A percentile compares a stretch with the other conserved stretches of the same genome.
phyloP scores from a whole-genome alignment of 371 early-diverging fungal species.

The Lichtheimia corymbifera region DNA sequence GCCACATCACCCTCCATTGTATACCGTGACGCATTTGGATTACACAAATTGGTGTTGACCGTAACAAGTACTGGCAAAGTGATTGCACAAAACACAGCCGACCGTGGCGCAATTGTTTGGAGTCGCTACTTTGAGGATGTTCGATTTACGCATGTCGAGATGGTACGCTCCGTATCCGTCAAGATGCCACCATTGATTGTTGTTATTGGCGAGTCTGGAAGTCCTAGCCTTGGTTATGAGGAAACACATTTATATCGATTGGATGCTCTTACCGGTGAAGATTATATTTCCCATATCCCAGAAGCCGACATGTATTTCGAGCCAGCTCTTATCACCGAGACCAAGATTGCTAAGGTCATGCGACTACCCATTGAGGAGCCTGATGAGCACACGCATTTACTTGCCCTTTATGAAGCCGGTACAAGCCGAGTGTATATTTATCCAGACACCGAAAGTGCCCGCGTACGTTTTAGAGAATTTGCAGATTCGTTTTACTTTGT shows the following conservation, averaged over 20 bases:
- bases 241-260: conserved; percentile 59
- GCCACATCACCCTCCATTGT: conserved; percentile 21
- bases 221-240: conserved; percentile 38
- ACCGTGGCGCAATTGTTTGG: conserved; percentile 79
- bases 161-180: conserved; percentile 66
- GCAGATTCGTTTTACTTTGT: conserved; percentile 60
- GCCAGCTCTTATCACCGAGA: conserved; percentile 49
- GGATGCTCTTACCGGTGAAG: conserved; percentile 75
- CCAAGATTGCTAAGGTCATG: conserved; percentile 54
- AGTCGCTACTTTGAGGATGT: conserved; percentile 45
- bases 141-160: conserved; percentile 53
- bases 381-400: conserved; percentile 62
- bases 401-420: conserved; percentile 64
- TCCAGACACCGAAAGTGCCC: conserved; percentile 56
- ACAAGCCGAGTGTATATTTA: conserved; percentile 60
- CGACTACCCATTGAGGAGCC: conserved; percentile 70
- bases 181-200: conserved; percentile 80
- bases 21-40: conserved; percentile 79
- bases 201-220: conserved; percentile 47
- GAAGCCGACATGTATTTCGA: conserved; percentile 48
- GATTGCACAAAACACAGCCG: conserved; percentile 78
- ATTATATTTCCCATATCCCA: conserved; percentile 41
- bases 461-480: conserved; percentile 49
- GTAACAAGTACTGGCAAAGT: conserved; percentile 78
- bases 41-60: conserved; percentile 83